Evolutionary conservation across 768 basidiomycete species (phyloP).

Genomic region (Boletus reticuloceps): DNA sequence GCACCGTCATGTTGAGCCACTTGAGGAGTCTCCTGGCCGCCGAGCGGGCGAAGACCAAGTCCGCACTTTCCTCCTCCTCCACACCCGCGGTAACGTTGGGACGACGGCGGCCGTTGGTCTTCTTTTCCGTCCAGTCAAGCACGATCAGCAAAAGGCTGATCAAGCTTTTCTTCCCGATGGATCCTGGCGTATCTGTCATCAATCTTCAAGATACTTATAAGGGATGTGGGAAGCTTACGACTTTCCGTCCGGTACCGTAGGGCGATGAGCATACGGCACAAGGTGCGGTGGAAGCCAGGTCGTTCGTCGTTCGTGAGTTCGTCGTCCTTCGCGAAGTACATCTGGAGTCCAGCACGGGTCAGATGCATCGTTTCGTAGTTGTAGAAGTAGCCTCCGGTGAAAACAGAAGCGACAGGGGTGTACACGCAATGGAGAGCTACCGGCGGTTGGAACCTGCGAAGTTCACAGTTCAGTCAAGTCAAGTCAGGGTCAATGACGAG

Average conservation of each 20-base stretch:
- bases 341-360: background rate
- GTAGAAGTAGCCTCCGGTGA: constrained; percentile 1
- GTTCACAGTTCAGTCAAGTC: background rate
- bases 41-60: too few species aligned
- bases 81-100: too few species aligned
- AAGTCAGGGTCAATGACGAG: too few species aligned
- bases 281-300: background rate
- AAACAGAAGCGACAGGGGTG: background rate
- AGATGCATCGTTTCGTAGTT: constrained; percentile 5
- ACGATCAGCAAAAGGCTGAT: background rate
- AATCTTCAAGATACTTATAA: too few species aligned
- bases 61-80: too few species aligned
- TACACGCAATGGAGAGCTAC: background rate
- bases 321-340: background rate
- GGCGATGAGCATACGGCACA: background rate
- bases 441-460: background rate
- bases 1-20: too few species aligned
- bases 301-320: background rate
- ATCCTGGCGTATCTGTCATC: background rate
- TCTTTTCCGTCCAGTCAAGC: too few species aligned
- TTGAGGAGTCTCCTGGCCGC: too few species aligned
- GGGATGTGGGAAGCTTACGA: background rate
- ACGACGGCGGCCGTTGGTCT: too few species aligned
- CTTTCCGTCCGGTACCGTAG: background rate
- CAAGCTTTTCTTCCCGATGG: background rate